These are phyloP conservation scores for Aspergillus ibericus DNA, from an alignment of 2,329 filamentous ascomycete species.

Conservation along the genomic window DNA sequence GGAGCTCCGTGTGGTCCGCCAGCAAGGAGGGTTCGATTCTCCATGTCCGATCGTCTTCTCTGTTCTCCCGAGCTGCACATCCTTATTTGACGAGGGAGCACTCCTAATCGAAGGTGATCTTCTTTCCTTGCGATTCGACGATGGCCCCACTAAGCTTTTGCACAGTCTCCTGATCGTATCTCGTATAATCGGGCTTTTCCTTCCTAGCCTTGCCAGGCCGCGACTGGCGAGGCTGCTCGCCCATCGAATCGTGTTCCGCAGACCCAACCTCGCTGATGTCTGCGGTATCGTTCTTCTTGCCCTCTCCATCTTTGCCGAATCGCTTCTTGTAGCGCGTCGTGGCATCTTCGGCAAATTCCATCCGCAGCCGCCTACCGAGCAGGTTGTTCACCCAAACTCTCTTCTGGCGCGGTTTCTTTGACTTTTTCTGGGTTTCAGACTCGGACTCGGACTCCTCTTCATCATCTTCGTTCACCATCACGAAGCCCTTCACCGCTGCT, in stretches of 20 bases:
- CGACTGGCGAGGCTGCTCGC: slow-evolving; percentile 19
- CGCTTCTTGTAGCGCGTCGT: slow-evolving; percentile 89
- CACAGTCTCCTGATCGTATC: slow-evolving; percentile 53
- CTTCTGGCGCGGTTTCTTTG: slow-evolving; percentile 48
- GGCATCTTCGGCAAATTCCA: slow-evolving; percentile 92
- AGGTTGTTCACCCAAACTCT: slow-evolving; percentile 83
- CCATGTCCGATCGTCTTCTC: background rate
- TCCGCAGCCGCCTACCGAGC: slow-evolving; percentile 74
- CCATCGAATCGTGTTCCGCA: slow-evolving; percentile 23
- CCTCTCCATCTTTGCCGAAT: slow-evolving; percentile 70
- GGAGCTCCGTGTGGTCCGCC: background rate
- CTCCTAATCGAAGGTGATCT: slow-evolving; percentile 71
- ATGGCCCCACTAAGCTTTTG: slow-evolving; percentile 74
- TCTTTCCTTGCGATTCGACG: slow-evolving; percentile 75
- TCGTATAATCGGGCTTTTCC: slow-evolving; percentile 41
- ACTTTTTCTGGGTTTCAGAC: slow-evolving; percentile 35
- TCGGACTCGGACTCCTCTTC: slow-evolving; percentile 51
- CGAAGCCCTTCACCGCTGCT: slow-evolving; percentile 76
- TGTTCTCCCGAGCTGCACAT: background rate
- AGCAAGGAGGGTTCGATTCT: background rate
- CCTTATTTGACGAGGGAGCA: background rate
- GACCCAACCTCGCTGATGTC: slow-evolving; percentile 12
- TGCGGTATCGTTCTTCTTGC: slow-evolving; percentile 23
- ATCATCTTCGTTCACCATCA: slow-evolving; percentile 59
- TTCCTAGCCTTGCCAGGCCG: slow-evolving; percentile 26